Percentiles rank a stretch among this genome's conserved stretches.
These are phyloP conservation scores for Globisporangium cystogenes DNA, from an alignment of 352 stramenopile genomes.

Conservation along the genomic window DNA sequence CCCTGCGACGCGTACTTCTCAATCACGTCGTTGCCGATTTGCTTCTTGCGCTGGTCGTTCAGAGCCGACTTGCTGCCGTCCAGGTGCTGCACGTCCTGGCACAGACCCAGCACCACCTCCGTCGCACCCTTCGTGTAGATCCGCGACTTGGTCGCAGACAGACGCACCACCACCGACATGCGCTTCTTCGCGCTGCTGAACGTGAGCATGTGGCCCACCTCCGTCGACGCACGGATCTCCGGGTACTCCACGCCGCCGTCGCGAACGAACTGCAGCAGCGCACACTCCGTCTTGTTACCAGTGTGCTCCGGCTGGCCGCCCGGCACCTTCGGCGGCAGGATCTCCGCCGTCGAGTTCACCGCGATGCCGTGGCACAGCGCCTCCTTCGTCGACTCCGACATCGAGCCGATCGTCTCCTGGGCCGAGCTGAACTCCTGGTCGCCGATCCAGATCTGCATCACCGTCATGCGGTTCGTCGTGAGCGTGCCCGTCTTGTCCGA, in stretches of 20 bases:
- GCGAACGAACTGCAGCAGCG: conserved; percentile 62
- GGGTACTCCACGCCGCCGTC: conserved; percentile 70
- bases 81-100: conserved; percentile 54
- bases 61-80: conserved; percentile 26
- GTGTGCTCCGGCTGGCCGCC: conserved; percentile 65
- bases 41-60: conserved; percentile 22
- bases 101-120: conserved; percentile 69
- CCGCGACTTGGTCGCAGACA: conserved; percentile 33
- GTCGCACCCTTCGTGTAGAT: conserved; percentile 80
- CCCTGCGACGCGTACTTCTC: conserved; percentile 65
- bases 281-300: conserved; percentile 81
- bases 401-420: conserved; percentile 29
- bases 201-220: conserved; percentile 73
- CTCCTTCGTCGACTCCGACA: conserved; percentile 57
- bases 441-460: conserved; percentile 86
- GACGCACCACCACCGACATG: conserved; percentile 71
- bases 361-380: conserved; percentile 66
- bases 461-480: conserved; percentile 97
- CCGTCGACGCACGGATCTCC: conserved; percentile 33
- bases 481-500: conserved; percentile 98
- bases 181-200: conserved; percentile 83
- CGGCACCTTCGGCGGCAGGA: conserved; percentile 41
- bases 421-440: conserved; percentile 48
- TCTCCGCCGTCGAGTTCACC: conserved; percentile 73
- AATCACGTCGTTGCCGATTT: conserved; percentile 45